Percentiles rank a stretch among this genome's conserved stretches.
These are phyloP conservation scores for Metschnikowia kunwiensis DNA, from an alignment of 805 yeast genomes.

Conservation along the genomic window DNA sequence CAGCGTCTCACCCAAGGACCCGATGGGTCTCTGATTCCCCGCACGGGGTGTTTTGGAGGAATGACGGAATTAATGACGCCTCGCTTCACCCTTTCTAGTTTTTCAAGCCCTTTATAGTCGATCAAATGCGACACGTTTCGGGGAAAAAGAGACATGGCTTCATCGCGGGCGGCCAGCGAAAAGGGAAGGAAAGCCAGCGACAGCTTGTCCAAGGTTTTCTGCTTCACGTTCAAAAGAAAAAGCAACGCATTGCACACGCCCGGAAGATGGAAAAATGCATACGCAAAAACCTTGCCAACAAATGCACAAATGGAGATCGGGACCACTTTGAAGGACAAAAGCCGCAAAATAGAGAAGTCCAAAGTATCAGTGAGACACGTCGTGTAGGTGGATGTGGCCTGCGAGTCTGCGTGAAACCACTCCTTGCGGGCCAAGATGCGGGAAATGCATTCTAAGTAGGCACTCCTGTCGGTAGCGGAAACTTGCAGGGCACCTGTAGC, in stretches of 20 bases:
- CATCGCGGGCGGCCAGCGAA: conserved; percentile 1
- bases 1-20: conserved; percentile 65
- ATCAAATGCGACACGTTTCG: conserved; percentile 29
- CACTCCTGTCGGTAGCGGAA: conserved; percentile 47
- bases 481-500: conserved; percentile 24
- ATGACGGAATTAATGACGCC: conserved; percentile 32
- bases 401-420: conserved; percentile 37
- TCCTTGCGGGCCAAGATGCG: conserved; percentile 46
- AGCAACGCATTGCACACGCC: conserved; percentile 54
- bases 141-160: conserved; percentile 25
- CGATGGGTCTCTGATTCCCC: conserved; percentile 53
- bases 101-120: conserved; percentile 32
- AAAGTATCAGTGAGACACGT: conserved; percentile 49
- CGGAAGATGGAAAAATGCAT: conserved; percentile 53
- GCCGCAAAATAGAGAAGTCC: conserved; percentile 47
- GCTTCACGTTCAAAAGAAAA: conserved; percentile 55
- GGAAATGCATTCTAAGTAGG: conserved; percentile 54
- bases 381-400: conserved; percentile 26
- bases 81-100: conserved; percentile 28
- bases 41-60: conserved; percentile 42
- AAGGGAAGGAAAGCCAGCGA: conserved; percentile 4
- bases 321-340: conserved; percentile 46
- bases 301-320: conserved; percentile 62
- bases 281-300: conserved; percentile 68
- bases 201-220: conserved; percentile 37